Conservation (phyloP, 805 yeast species). For the Tetrapisispora namnaoensis region DNA sequence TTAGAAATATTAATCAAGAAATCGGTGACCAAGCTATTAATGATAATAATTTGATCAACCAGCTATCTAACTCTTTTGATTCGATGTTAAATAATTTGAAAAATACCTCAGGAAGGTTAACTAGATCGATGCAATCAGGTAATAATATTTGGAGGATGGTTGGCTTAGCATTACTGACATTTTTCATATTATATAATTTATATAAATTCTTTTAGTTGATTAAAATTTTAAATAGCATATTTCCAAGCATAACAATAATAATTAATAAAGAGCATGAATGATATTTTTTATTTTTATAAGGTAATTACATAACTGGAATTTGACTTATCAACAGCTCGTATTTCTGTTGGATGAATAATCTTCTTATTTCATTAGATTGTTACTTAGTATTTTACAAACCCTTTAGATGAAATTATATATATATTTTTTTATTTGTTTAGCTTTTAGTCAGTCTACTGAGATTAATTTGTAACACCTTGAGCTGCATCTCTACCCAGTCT, state of each 20-base stretch:
- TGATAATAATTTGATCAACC: conserved; percentile 34
- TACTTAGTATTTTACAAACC: too few species aligned
- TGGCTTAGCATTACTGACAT: conserved; percentile 41
- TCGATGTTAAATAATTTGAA: conserved; percentile 40
- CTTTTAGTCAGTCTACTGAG: not conserved
- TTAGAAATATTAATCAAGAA: conserved; percentile 58
- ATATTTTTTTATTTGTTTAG: not conserved
- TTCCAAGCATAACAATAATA: not conserved
- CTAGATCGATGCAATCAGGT: conserved; percentile 49
- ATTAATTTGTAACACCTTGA: conserved; percentile 19
- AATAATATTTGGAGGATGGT: conserved; percentile 52
- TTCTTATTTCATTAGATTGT: too few species aligned
- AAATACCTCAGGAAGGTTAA: conserved; percentile 41
- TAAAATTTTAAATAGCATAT: not conserved
- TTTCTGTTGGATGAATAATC: too few species aligned
- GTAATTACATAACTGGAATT: too few species aligned
- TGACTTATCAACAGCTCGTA: too few species aligned
- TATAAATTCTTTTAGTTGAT: conserved; percentile 34
- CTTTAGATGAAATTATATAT: not conserved
- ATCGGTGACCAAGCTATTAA: conserved; percentile 55
- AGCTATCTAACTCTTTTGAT: conserved; percentile 42
- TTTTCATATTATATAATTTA: conserved; percentile 50
- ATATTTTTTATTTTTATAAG: not conserved
- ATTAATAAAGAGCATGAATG: conserved; percentile 10
- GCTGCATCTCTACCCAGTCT: conserved; percentile 75